Conservation (phyloP, 345 rosid species). For the Gossypium rotundifolium region DNA sequence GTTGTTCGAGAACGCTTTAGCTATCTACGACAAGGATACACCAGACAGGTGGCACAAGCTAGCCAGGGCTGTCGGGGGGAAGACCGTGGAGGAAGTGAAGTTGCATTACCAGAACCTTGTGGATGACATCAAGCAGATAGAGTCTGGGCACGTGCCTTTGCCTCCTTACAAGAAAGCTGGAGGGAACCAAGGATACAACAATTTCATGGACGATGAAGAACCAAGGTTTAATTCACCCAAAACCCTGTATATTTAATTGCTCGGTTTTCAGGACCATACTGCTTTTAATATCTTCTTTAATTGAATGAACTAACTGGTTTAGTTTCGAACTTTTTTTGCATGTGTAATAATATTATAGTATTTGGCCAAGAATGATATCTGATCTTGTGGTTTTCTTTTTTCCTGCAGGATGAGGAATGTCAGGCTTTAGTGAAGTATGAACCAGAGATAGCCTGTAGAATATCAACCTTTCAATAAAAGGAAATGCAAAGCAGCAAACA, state of each 20-base stretch:
- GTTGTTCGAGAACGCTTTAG: slow-evolving; percentile 47
- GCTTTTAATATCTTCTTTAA: too few species aligned
- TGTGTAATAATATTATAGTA: neutral
- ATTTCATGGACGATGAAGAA: slow-evolving; percentile 31
- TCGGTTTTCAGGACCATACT: too few species aligned
- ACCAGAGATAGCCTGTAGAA: neutral
- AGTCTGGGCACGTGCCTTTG: slow-evolving; percentile 39
- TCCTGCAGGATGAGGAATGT: slow-evolving; percentile 35
- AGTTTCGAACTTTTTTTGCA: neutral
- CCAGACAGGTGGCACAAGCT: slow-evolving; percentile 49
- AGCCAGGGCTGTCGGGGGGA: slow-evolving; percentile 44
- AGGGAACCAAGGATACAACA: slow-evolving; percentile 1
- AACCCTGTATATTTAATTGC: too few species aligned
- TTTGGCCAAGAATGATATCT: neutral
- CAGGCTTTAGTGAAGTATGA: slow-evolving; percentile 24
- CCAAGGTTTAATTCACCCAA: slow-evolving; percentile 17
- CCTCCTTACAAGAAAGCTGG: slow-evolving; percentile 35
- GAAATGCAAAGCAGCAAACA: neutral
- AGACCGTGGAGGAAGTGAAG: slow-evolving; percentile 32
- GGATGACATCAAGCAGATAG: slow-evolving; percentile 42
- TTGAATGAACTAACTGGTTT: neutral
- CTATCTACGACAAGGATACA: slow-evolving; percentile 36
- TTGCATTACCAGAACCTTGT: slow-evolving; percentile 40
- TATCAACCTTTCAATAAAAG: neutral
- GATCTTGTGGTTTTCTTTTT: neutral